Percentiles rank a stretch among this genome's conserved stretches.
These are phyloP conservation scores for Basidioascus undulatus DNA, from an alignment of 768 basidiomycete species.

Conservation along the genomic window DNA sequence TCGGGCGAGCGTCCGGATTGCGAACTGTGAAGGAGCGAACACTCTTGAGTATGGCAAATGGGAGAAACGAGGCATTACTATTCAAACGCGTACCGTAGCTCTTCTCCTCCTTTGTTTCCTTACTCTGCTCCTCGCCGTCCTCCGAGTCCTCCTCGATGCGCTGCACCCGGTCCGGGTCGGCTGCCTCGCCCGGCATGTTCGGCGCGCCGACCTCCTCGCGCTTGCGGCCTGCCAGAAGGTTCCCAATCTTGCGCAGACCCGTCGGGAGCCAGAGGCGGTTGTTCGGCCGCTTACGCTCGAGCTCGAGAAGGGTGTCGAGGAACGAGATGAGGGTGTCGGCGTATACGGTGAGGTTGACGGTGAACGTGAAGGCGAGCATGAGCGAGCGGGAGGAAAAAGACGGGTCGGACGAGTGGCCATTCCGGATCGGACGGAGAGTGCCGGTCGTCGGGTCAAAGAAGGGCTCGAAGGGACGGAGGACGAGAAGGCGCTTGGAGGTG, in stretches of 20 bases:
- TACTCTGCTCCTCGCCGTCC: slow-evolving; percentile 1
- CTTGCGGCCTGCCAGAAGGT: slow-evolving; percentile 8
- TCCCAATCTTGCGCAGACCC: slow-evolving; percentile 20
- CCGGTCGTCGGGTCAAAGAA: slow-evolving; percentile 18
- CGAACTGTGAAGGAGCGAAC: slow-evolving; percentile 17
- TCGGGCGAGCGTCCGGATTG: slow-evolving; percentile 29
- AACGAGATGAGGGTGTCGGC: slow-evolving; percentile 20
- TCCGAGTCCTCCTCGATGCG: neutral
- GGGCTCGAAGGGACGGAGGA: slow-evolving; percentile 25
- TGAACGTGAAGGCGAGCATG: slow-evolving; percentile 29
- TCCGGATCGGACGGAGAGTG: slow-evolving; percentile 5
- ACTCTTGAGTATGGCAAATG: neutral
- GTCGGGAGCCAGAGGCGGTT: slow-evolving; percentile 30
- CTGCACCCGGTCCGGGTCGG: neutral
- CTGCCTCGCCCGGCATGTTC: slow-evolving; percentile 1
- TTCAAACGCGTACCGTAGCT: slow-evolving; percentile 6
- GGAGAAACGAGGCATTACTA: neutral
- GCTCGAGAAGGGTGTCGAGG: slow-evolving; percentile 20
- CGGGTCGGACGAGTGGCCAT: slow-evolving; percentile 14
- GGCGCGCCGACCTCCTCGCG: neutral
- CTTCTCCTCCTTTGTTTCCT: slow-evolving; percentile 6
- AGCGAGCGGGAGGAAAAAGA: slow-evolving; percentile 20
- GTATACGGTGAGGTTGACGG: slow-evolving; percentile 23
- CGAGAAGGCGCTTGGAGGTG: slow-evolving; percentile 16
- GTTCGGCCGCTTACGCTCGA: slow-evolving; percentile 19